These are phyloP conservation scores for Durotheca rogersii DNA, from an alignment of 495 filamentous ascomycete genomes.

Conservation along the genomic window DNA sequence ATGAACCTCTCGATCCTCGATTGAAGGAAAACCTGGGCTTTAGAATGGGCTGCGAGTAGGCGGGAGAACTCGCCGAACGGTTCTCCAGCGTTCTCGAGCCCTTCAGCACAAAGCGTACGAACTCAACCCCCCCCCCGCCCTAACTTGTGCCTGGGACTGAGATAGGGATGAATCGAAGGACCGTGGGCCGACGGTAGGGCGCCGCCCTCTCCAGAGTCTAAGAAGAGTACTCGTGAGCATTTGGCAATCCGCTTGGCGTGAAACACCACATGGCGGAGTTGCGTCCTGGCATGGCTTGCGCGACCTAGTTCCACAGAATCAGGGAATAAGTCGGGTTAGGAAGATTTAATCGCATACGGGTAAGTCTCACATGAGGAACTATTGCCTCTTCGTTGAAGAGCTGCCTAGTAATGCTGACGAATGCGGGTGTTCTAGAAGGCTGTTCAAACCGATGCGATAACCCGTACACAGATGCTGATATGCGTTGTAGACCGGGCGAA, in stretches of 20 bases:
- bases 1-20: slow-evolving; percentile 39
- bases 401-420: too few relatives aligned
- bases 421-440: too few relatives aligned
- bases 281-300: too few relatives aligned
- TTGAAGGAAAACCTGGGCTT: slow-evolving; percentile 39
- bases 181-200: too few relatives aligned
- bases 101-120: slow-evolving; percentile 29
- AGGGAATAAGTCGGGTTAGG: slow-evolving; percentile 37
- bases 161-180: slow-evolving; percentile 20
- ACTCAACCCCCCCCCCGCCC: too few relatives aligned
- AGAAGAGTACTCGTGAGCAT: slow-evolving; percentile 26
- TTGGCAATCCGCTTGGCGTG: slow-evolving; percentile 23
- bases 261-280: slow-evolving; percentile 36
- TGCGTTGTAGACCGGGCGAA: too few relatives aligned
- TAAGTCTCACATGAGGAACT: too few relatives aligned
- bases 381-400: too few relatives aligned
- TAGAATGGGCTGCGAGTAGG: slow-evolving; percentile 37
- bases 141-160: slow-evolving; percentile 30
- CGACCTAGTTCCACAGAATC: slow-evolving; percentile 29
- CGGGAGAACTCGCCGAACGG: slow-evolving; percentile 34
- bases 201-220: too few relatives aligned
- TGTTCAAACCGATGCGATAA: too few relatives aligned
- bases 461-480: too few relatives aligned
- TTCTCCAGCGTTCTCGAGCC: slow-evolving; percentile 28
- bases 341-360: too few relatives aligned